Base-by-base conservation (phyloP, 2,329 filamentous ascomycete species). In the Aspergillus versicolor region DNA sequence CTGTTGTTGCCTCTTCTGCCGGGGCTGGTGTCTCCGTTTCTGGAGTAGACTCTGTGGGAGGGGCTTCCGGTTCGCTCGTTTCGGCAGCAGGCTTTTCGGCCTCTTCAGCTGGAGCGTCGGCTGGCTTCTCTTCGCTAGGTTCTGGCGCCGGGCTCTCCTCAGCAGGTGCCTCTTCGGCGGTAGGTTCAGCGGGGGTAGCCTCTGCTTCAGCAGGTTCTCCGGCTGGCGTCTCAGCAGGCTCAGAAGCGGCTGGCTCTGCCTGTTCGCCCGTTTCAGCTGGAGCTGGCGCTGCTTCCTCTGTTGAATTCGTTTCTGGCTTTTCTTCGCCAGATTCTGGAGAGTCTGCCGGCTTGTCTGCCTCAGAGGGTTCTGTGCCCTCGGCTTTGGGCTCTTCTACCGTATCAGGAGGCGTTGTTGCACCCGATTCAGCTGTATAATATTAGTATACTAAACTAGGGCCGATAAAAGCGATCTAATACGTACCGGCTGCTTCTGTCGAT, bases 401-500 rank as follows among this genome's bases (percentile, higher is more conserved):
- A 30, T 70, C 67, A 24, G 64, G 60, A 24, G 69, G 62, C 49
- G 65, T 61, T 57, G 64, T 60, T 50, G 63, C 63, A 56, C 71
- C 69, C 49, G 67, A 52, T 42, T 67, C 58, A 59, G 63, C 67
- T 73, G 58, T 9, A 51, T 30, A 27, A 24, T n/a, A 24, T 60
- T 57, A 64, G 63, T 61, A 59, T 59, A 53, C 49, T 32, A 27
- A 42, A 43, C 3, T 17, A 17, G 27, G 4, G 13, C 24, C 41
- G 9, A 53, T 5, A 12, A 38, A 5, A 17, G 5, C 44, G 30
- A 40, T 13, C 12, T 15, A 21, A 15, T 13, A 67, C 70, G 62
- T 67, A 74, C 72, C 67, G 65, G 34, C 43, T n/a, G 63, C 63
- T 45, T 72, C 69, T 22, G 64, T 37, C 30, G 70, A 56, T 47